Base-by-base conservation (phyloP, 2,329 filamentous ascomycete genomes). In the Dactylonectria macrodidyma region DNA sequence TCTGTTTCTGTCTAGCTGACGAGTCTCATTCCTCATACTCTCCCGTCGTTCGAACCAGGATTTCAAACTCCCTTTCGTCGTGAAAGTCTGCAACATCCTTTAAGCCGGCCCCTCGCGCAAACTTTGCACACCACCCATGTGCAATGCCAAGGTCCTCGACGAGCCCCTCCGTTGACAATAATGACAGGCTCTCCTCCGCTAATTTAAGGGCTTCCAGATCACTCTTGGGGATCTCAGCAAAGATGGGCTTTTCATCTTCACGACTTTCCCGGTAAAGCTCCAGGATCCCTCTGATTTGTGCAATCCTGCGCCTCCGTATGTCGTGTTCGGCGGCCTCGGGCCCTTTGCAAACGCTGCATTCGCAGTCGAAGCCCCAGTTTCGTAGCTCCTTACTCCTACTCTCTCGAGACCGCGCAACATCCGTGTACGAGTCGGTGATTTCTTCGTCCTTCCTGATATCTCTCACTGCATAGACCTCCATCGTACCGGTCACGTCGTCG, bases 361-460 rank as follows among this genome's bases (percentile, higher is more conserved):
- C n/a, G 52, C 65, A 67, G 16, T 36, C 16, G 14, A 67, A 67
- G 33, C 65, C 65, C 65, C 65, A 67, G 30, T 67, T 67, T 14
- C 24, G n/a, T 26, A 67, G 51, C 50, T 67, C 65, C 41, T 30
- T 60, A 1, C 14, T 34, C 24, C 65, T 64, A 44, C 60, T 59
- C 1, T 34, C 44, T 41, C 65, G 60, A 44, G 65, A 51, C 12
- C 56, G 60, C 9, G 65, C 65, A 22, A 67, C 61, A 12, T 67
- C 65, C 19, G 59, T 64, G 33, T 67, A 67, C 9, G 65, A 59
- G 22, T 67, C 60, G 22, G 65, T 67, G 24, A 67, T 63, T 54
- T 67, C 65, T 38, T 67, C 65, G n/a, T 50, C 65, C n/a, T 64
- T n/a, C 30, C 14, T 57, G 33, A 67, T 64, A 36, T 67, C 65